phyloP scores from a whole-genome alignment of 176 grass and related monocot genomes.

The Musa troglodytarum region DNA sequence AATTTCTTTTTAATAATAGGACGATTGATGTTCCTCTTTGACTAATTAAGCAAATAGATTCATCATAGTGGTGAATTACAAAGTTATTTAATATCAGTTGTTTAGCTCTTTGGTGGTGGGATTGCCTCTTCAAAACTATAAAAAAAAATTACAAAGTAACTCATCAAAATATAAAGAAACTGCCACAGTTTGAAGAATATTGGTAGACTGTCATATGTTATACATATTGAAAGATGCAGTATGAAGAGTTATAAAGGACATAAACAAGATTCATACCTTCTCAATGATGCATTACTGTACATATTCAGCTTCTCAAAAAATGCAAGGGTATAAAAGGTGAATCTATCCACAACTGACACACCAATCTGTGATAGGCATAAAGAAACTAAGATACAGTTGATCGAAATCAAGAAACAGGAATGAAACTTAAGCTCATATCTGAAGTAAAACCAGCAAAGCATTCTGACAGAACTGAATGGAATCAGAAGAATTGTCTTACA shows the following conservation, averaged over 20 bases:
- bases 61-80: too few species aligned
- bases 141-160: too few species aligned
- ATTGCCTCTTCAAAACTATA: too few species aligned
- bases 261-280: slow-evolving; percentile 44
- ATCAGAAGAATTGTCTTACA: slow-evolving; percentile 45
- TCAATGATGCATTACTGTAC: slow-evolving; percentile 97
- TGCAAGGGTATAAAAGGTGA: slow-evolving; percentile 93
- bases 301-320: slow-evolving; percentile 99
- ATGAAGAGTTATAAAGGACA: background rate
- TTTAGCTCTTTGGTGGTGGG: too few species aligned
- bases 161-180: background rate
- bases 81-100: too few species aligned
- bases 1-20: too few species aligned
- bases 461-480: background rate
- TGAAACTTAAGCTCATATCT: slow-evolving; percentile 7
- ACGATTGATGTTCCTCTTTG: too few species aligned
- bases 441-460: background rate
- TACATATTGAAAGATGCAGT: slow-evolving; percentile 8
- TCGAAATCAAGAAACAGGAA: slow-evolving; percentile 4
- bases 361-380: slow-evolving; percentile 58
- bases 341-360: slow-evolving; percentile 98
- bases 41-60: too few species aligned
- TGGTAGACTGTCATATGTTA: background rate
- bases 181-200: background rate
- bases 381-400: slow-evolving; percentile 13